Conservation (phyloP, 345 rosid species). For the Eucalyptus tenuipes region DNA sequence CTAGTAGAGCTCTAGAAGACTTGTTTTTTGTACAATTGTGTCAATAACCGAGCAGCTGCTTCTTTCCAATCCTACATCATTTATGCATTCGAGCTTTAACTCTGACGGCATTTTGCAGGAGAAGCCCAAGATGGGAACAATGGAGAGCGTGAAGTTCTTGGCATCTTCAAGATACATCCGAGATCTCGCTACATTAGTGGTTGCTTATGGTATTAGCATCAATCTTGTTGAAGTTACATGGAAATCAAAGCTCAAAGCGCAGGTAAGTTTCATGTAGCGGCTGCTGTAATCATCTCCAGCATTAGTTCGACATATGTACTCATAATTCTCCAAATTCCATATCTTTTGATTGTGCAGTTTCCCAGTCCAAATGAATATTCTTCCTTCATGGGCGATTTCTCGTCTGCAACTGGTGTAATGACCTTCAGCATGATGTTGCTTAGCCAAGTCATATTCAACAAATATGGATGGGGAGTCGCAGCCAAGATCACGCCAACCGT, state of each 20-base stretch:
- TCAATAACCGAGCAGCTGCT: background rate
- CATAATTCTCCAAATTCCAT: background rate
- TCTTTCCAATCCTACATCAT: background rate
- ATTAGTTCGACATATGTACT: background rate
- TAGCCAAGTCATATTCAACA: slow-evolving; percentile 72
- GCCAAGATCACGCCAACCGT: slow-evolving; percentile 91
- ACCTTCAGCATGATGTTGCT: slow-evolving; percentile 94
- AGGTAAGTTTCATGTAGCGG: slow-evolving; percentile 34
- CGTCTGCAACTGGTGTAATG: slow-evolving; percentile 82
- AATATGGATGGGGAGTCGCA: slow-evolving; percentile 96
- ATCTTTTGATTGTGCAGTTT: slow-evolving; percentile 29
- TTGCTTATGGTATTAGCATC: slow-evolving; percentile 96
- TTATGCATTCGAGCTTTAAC: background rate
- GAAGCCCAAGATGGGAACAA: slow-evolving; percentile 85
- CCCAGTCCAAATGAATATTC: slow-evolving; percentile 98
- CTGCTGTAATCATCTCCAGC: background rate
- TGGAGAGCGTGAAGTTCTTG: slow-evolving; percentile 97
- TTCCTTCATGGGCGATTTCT: slow-evolving; percentile 98
- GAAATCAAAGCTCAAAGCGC: slow-evolving; percentile 99
- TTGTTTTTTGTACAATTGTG: background rate
- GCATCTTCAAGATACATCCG: slow-evolving; percentile 81
- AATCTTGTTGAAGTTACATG: slow-evolving; percentile 98
- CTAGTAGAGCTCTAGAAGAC: background rate
- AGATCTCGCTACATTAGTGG: slow-evolving; percentile 94
- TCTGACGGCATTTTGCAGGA: slow-evolving; percentile 22